Evolutionary conservation across 306 rosid genomes (phyloP), one percentile per base, ranked within the genome.

Genomic region (Cyclanthera cordifolia): DNA sequence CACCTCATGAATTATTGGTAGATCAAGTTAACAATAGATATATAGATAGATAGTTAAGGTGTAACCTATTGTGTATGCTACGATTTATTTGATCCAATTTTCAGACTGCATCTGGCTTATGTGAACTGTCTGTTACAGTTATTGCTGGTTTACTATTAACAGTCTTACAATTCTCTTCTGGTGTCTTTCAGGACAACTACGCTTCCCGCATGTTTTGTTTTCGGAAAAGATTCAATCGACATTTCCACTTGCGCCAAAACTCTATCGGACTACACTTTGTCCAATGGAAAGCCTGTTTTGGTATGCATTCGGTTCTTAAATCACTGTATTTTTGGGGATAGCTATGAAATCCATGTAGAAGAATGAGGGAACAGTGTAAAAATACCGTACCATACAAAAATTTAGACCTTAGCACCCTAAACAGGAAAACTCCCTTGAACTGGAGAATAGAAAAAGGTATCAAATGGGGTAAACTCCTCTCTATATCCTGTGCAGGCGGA

Each of bases 171-270:
- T 23, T 14, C 21, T 14, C 21, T 28, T 47, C 8, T 23, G 56
- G 68, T 13, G n/a, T 37, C 19, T 65, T 27, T 64, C 86, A 91
- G 97, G 86, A 89, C 95, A 2, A 82, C 93, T 15, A 80, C 72
- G 75, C 83, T 89, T 61, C 96, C 96, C 3, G 90, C 93, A 3
- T 77, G 81, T 70, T 87, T 76, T 79, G 96, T 89, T 54, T 84
- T 89, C 48, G 96, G 97, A 64, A 87, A 84, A 80, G 82, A 96
- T 79, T 73, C 93, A 63, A 72, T 92, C 46, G 74, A 69, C 68
- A 20, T 73, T 32, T 37, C 71, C 10, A 72, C 82, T 74, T 92
- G 96, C 52, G 85, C 67, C 4, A 84, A 84, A 58, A 75, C 69
- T 50, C 60, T 89, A 15, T 71, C 73, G 11, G 65, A 80, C 72